Base-by-base conservation (phyloP, 257 asterid species). In the Solanum sejunctum region DNA sequence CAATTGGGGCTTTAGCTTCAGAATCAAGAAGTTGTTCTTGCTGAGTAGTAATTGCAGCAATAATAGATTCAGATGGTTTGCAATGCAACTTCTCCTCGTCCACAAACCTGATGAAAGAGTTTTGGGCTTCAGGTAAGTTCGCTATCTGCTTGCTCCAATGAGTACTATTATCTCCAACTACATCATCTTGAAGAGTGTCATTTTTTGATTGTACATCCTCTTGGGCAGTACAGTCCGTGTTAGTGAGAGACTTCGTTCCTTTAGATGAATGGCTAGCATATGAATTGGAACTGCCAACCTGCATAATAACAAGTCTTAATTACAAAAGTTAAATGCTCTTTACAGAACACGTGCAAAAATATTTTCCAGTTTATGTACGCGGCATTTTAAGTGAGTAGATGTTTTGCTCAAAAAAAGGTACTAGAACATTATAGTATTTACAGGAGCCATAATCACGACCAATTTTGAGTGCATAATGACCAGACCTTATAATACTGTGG, bases 401-500 rank as follows among this genome's bases (percentile, higher is more conserved):
- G 10, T 32, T 51, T 52, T 78, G 64, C 47, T 51, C 64, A 10
- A 78, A 26, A 52, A 49, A 78, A 78, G 7, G 3, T 52, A 78
- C 18, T 78, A 52, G 28, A 78, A 3, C 83, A 78, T n/a, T 45
- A 43, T n/a, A 72, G 39, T n/a, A 12, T 72, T 41, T 78, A 52
- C 10, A 78, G 47, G 49, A 78, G 28, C 64, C 13, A 39, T 70
- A 26, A 78, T 61, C 80, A 83, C 43, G 52, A 64, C 83, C 75
- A 52, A 78, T 52, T 18, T 78, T 52, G 47, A 78, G 28, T 52
- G 83, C 66, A 52, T 52, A 52, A 52, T 81, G 78, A 81, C 64
- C 86, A 78, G 85, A 93, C 96, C 88, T 89, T 90, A 55, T 52
- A 85, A 78, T 83, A 56, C 85, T 89, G 93, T 10, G 96, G 96